Evolutionary conservation across 768 basidiomycete species (phyloP).

Genomic region (Calocybe cyanea): DNA sequence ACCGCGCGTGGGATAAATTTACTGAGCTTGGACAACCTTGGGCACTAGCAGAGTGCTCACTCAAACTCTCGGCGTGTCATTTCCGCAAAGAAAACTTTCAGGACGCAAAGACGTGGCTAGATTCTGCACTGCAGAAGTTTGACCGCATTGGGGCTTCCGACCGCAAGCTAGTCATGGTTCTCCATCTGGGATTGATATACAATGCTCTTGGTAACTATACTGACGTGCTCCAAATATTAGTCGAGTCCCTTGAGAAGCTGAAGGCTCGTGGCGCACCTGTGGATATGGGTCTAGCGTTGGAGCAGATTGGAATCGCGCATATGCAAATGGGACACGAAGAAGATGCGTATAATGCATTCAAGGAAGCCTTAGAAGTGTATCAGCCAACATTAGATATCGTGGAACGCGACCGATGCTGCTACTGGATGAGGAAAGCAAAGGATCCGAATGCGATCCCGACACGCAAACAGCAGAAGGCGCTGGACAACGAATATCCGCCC

Average conservation of each 20-base stretch:
- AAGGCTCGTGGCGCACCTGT: neutral
- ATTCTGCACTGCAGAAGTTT: constrained; percentile 3
- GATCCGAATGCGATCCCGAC: neutral
- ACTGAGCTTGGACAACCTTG: neutral
- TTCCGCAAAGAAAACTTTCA: neutral
- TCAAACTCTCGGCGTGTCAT: neutral
- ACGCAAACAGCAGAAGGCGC: too few species aligned
- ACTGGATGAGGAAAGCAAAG: neutral
- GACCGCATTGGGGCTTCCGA: neutral
- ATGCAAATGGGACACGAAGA: neutral
- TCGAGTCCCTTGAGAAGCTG: neutral
- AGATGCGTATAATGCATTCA: constrained; percentile 2
- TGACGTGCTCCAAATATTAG: neutral
- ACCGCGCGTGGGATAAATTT: constrained; percentile 1
- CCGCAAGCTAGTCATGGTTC: neutral
- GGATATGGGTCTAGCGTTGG: neutral
- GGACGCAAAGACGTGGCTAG: neutral
- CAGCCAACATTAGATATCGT: neutral
- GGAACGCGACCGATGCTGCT: neutral
- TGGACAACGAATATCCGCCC: too few species aligned
- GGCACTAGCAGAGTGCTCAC: neutral
- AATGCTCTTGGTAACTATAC: neutral
- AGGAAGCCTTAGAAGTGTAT: constrained; percentile 1
- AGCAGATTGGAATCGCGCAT: constrained; percentile 2
- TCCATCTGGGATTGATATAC: neutral